These are phyloP conservation scores for Fistulifera pelliculosa DNA, from an alignment of 108 stramenopile genomes.

Conservation along the genomic window DNA sequence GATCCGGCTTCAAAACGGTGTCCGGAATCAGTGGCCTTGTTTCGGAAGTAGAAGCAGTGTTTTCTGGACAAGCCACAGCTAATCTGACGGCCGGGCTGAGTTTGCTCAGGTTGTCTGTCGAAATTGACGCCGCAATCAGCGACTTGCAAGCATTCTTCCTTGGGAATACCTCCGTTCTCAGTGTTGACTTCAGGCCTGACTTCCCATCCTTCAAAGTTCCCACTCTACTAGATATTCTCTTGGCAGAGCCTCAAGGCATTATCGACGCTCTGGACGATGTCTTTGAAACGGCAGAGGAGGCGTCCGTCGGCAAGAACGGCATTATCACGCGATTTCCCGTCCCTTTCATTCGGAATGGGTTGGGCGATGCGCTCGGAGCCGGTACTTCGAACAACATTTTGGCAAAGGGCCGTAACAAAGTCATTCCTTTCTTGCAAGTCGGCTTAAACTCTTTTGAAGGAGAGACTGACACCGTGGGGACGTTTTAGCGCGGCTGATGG, in stretches of 20 bases:
- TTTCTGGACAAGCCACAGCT: constrained; percentile 9
- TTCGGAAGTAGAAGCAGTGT: constrained; percentile 10
- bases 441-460: constrained; percentile 9
- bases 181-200: neutral
- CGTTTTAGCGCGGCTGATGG: constrained; percentile 5
- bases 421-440: constrained; percentile 9
- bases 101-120: neutral
- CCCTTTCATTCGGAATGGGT: constrained; percentile 1
- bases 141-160: constrained; percentile 16
- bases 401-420: neutral
- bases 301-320: constrained; percentile 17
- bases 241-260: constrained; percentile 15
- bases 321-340: constrained; percentile 16
- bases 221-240: constrained; percentile 9
- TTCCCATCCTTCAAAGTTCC: constrained; percentile 3
- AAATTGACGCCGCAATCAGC: constrained; percentile 3
- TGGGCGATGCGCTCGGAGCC: constrained; percentile 9
- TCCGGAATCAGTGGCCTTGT: constrained; percentile 7
- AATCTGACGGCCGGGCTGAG: neutral
- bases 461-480: no score
- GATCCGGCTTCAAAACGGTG: constrained; percentile 1
- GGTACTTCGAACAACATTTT: constrained; percentile 1
- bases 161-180: neutral
- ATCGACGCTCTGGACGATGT: constrained; percentile 19
- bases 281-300: constrained; percentile 13